phyloP scores from a whole-genome alignment of 352 stramenopile species.

The Phytophthora lateralis region DNA sequence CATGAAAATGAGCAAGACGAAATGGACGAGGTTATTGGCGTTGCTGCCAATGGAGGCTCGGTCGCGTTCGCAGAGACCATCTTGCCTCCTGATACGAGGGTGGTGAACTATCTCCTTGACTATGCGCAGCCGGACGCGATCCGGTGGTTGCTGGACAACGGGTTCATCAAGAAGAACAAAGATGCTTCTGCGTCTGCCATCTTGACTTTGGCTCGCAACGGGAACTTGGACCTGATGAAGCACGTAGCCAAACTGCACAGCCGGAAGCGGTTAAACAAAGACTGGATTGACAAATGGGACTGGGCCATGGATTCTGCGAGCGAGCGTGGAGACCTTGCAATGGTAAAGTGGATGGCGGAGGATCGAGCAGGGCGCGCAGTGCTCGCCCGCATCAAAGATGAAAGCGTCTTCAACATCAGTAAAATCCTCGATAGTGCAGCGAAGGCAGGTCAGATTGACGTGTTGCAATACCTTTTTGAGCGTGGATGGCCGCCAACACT shows the following conservation, averaged over 20 bases:
- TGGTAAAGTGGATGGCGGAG: slow-evolving; percentile 10
- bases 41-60: slow-evolving; percentile 5
- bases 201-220: slow-evolving; percentile 10
- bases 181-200: slow-evolving; percentile 7
- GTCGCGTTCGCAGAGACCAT: slow-evolving; percentile 7
- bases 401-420: neutral
- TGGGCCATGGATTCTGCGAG: slow-evolving; percentile 2
- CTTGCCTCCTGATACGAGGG: neutral
- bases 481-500: neutral
- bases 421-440: slow-evolving; percentile 2
- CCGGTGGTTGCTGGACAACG: slow-evolving; percentile 4
- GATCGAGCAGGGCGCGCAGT: neutral
- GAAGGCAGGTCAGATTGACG: slow-evolving; percentile 2
- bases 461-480: slow-evolving; percentile 10
- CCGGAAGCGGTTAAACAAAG: slow-evolving; percentile 3
- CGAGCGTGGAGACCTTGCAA: slow-evolving; percentile 2
- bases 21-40: neutral
- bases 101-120: slow-evolving; percentile 1
- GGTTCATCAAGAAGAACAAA: neutral
- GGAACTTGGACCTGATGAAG: slow-evolving; percentile 13
- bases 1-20: slow-evolving; percentile 13
- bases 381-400: neutral
- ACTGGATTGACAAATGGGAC: slow-evolving; percentile 8
- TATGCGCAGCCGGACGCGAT: slow-evolving; percentile 2
- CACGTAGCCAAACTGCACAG: slow-evolving; percentile 4